Percentiles rank a stretch among this genome's conserved stretches.
Conservation (phyloP, 805 yeast species). For the Sugiyamaella valdiviana region DNA sequence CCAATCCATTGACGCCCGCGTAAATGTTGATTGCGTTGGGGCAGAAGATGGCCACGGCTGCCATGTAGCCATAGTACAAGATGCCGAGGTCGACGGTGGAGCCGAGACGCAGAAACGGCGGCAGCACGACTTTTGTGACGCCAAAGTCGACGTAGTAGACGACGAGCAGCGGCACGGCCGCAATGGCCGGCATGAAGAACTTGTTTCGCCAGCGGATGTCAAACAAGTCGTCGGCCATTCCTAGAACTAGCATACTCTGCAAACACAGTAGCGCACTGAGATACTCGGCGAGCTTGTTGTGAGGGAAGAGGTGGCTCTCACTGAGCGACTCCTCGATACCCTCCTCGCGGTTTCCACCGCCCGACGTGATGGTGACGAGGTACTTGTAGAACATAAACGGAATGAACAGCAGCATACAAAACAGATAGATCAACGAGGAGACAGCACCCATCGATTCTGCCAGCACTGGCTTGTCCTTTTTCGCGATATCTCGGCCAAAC, state of each 20-base stretch:
- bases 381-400: slow-evolving; percentile 83
- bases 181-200: slow-evolving; percentile 90
- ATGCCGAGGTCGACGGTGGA: slow-evolving; percentile 64
- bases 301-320: slow-evolving; percentile 50
- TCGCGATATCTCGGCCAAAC: slow-evolving; percentile 79
- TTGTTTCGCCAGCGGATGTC: slow-evolving; percentile 98
- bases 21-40: slow-evolving; percentile 93
- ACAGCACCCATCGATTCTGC: slow-evolving; percentile 95
- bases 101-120: slow-evolving; percentile 48
- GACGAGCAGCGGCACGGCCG: slow-evolving; percentile 81
- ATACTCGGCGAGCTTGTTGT: slow-evolving; percentile 75
- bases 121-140: slow-evolving; percentile 79
- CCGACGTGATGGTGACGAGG: slow-evolving; percentile 51
- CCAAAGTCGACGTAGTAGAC: slow-evolving; percentile 94
- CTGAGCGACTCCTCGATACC: slow-evolving; percentile 28
- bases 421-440: slow-evolving; percentile 71
- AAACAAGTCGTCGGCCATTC: slow-evolving; percentile 89
- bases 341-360: slow-evolving; percentile 51
- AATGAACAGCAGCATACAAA: slow-evolving; percentile 74
- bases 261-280: slow-evolving; percentile 78
- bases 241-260: slow-evolving; percentile 76
- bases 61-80: slow-evolving; percentile 85
- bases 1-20: slow-evolving; percentile 95
- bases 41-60: slow-evolving; percentile 82
- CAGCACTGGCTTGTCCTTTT: slow-evolving; percentile 61